Percentiles rank a stretch among this genome's conserved stretches.
Evolutionary conservation across 768 basidiomycete species (phyloP).

Genomic region (Xerocomellus intermedius): DNA sequence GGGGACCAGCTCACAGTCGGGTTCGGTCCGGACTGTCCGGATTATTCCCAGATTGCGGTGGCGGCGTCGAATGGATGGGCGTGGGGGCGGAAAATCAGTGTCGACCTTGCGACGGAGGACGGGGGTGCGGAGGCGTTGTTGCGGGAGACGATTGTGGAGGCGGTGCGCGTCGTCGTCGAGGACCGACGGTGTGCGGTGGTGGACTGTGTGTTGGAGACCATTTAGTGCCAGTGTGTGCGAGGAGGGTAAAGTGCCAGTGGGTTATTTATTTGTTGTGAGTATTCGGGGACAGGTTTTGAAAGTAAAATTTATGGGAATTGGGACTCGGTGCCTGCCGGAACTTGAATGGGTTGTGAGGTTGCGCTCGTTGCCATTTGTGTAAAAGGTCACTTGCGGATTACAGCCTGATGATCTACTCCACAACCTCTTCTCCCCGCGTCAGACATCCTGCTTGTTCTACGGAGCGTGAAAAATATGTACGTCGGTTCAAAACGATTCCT

Average conservation of each 20-base stretch:
- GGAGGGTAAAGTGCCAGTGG: background rate
- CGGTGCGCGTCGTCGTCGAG: constrained; percentile 51
- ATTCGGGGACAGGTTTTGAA: no score
- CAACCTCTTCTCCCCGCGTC: no score
- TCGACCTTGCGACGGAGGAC: constrained; percentile 22
- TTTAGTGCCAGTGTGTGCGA: constrained; percentile 27
- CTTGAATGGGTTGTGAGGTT: no score
- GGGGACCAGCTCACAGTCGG: constrained; percentile 57
- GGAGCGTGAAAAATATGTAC: no score
- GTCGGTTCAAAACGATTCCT: no score
- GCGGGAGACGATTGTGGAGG: constrained; percentile 42
- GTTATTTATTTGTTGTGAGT: no score
- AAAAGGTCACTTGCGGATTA: no score
- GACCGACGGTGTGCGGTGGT: constrained; percentile 65
- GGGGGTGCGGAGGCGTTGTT: constrained; percentile 27
- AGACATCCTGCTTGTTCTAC: no score
- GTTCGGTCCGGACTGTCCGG: constrained; percentile 61
- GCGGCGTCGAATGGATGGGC: constrained; percentile 72
- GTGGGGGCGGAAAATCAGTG: constrained; percentile 45
- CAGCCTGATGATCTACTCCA: no score
- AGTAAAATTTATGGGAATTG: no score
- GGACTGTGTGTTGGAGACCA: constrained; percentile 53
- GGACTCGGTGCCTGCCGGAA: no score
- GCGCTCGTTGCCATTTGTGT: no score
- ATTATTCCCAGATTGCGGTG: constrained; percentile 60